Base-by-base conservation (phyloP, 345 rosid genomes). In the Hevea brasiliensis region DNA sequence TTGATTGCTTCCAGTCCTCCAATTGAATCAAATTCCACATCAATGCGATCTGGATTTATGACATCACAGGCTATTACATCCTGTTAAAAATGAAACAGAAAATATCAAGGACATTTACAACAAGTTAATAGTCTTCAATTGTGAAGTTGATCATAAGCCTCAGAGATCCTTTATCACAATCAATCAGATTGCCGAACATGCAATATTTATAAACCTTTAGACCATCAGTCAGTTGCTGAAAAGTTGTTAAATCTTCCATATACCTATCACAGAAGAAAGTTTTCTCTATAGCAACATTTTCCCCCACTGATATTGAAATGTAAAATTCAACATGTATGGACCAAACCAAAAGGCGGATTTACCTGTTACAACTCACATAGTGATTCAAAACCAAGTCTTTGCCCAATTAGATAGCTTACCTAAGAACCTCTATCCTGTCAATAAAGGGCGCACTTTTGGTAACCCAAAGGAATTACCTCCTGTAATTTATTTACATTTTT, bases 21-120 rank as follows among this genome's bases (percentile, higher is more conserved):
- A 77, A 95, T 95, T 7, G 92, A 92, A 14, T 83, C 86, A 80
- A 95, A 95, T 82, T 95, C 92, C 65, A 95, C 99, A 70, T 95
- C 94, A 68, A 95, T 95, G 64, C 87, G 87, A 65, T 89, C 98
- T 23, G 99, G 99, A 72, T 95, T 95, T 62, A 95, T 87, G 37
- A 95, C 98, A 71, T 95, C 99, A 79, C 99, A 92, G 6, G 98
- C 99, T 71, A 95, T 91, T 44, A 95, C 92, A 87, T 95, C 99
- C 99, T 92, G 84, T 72, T 68, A 47, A 61, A 53, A 50, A 71
- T 20, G 0, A 23, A 11, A 62, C 37, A 54, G 1, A 40, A n/a
- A 24, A 12, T 23, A 12, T 29, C 44, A 60, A 26, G 4, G 65
- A 60, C 40, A 56, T 27, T 42, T 9, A 47, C 50, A 61, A 66